Evolutionary conservation across 306 rosid genomes (phyloP), one percentile per base, ranked within the genome.

Genomic region (Vachellia pachyceras): DNA sequence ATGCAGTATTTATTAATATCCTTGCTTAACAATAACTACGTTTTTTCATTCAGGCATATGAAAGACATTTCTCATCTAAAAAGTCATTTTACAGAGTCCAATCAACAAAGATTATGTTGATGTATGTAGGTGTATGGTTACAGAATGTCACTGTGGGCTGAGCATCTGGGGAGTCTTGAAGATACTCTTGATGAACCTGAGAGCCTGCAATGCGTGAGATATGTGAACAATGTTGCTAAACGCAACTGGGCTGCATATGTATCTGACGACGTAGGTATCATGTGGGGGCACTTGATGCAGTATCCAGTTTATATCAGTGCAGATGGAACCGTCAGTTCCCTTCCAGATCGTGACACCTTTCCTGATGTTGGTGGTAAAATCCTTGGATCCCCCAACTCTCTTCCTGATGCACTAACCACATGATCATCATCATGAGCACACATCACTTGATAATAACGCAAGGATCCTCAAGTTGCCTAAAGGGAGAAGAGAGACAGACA

Each of bases 351-450:
- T 60, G 92, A 86, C 41, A 63, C 80, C 6, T 89, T 86, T 76
- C 87, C 83, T 69, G 92, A 89, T 71, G 86, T 84, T 66, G 90
- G 92, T 71, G 90, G 90, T 40, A 82, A 89, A 83, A 55, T 89
- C 66, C 84, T 84, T 25, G 90, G 87, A 61, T 77, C 87, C 14
- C 77, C 87, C 69, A 82, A 82, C 69, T 82, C 75, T 72, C 90
- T 83, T 71, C 89, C 89, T 1, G 89, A 83, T 80, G 84, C 85
- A 55, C 66, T 83, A 69, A 85, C 89, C 44, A 85, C 89, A 46
- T 89, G 82, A 76, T 10, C 73, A 75, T 8, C 69, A 29, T 10
- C 73, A 55, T 55, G 11, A 55, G 25, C 63, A 55, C 29, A 3
- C 5, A 55, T 20, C 63, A 8, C 33, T 55, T 20, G 33, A 29